Evolutionary conservation across 257 asterid species (phyloP).

Genomic region (Penstemon newberryi): DNA sequence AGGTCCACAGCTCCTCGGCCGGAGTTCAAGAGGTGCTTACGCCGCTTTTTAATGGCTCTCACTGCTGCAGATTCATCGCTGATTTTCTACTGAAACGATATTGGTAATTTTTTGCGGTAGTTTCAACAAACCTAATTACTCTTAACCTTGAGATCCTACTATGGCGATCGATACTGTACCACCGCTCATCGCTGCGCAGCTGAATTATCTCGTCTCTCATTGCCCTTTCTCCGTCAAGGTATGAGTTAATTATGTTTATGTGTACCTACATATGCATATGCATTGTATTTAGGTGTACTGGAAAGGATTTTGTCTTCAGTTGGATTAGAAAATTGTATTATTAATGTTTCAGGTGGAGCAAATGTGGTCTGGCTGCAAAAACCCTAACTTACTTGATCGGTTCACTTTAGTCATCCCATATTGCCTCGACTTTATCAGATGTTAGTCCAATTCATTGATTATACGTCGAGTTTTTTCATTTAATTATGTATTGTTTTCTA

Average conservation of each 20-base stretch:
- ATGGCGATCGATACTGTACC: constrained; percentile 84
- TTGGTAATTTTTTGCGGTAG: too few species aligned
- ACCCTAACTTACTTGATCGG: constrained; percentile 73
- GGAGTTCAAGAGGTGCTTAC: too few species aligned
- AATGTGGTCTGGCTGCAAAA: constrained; percentile 84
- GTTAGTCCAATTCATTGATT: constrained; percentile 39
- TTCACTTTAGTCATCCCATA: constrained; percentile 80
- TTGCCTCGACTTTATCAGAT: constrained; percentile 79
- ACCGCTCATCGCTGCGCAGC: constrained; percentile 81
- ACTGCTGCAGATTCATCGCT: too few species aligned
- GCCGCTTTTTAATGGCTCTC: too few species aligned
- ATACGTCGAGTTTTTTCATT: neutral
- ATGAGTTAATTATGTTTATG: neutral
- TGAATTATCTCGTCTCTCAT: constrained; percentile 62
- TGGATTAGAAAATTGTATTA: neutral
- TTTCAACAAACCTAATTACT: too few species aligned
- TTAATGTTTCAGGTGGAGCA: constrained; percentile 71
- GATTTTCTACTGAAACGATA: too few species aligned
- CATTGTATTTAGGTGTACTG: neutral
- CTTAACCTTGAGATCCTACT: neutral
- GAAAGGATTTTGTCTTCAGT: neutral
- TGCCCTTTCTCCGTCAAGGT: constrained; percentile 83
- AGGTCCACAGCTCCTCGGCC: too few species aligned
- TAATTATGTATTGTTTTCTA: neutral
- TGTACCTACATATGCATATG: neutral